These are phyloP conservation scores for Stemphylium lycopersici DNA, from an alignment of 2,329 filamentous ascomycete genomes.

Conservation along the genomic window DNA sequence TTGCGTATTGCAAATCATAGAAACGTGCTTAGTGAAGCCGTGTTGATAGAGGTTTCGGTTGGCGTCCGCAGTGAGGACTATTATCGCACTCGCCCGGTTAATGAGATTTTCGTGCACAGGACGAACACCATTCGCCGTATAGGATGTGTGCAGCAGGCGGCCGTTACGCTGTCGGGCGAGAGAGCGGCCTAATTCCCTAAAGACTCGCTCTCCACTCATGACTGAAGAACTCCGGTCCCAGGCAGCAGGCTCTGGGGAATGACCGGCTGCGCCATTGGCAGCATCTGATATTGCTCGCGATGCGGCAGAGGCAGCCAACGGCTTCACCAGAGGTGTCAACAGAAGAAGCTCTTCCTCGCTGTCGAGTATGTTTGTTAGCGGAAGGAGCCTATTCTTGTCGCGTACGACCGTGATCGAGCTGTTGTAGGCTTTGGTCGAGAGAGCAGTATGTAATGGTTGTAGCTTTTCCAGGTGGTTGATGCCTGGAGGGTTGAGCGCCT, in stretches of 20 bases:
- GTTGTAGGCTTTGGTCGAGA: conserved; percentile 88
- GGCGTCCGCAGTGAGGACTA: conserved; percentile 91
- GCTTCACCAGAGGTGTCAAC: conserved; percentile 87
- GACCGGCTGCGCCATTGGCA: conserved; percentile 57
- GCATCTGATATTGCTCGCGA: conserved; percentile 72
- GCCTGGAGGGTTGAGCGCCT: conserved; percentile 86
- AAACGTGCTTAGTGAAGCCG: conserved; percentile 93
- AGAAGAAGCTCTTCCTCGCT: conserved; percentile 88
- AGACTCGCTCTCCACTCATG: conserved; percentile 92
- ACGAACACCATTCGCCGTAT: conserved; percentile 89
- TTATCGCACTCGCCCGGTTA: conserved; percentile 82
- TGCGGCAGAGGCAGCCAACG: conserved; percentile 85
- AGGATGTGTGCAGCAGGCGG: conserved; percentile 89
- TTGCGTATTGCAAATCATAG: conserved; percentile 91
- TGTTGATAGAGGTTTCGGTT: conserved; percentile 93
- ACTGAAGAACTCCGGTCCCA: conserved; percentile 67
- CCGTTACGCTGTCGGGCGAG: conserved; percentile 86
- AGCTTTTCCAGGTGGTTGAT: conserved; percentile 77
- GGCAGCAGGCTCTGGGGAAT: conserved; percentile 60
- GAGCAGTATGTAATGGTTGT: conserved; percentile 78
- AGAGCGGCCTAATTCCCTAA: conserved; percentile 84
- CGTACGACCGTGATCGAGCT: conserved; percentile 90
- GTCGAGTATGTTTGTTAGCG: conserved; percentile 80
- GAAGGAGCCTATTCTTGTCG: conserved; percentile 84
- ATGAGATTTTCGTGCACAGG: conserved; percentile 94